Evolutionary conservation across 83 land plant genomes (phyloP).

Genomic region (Thuja plicata): DNA sequence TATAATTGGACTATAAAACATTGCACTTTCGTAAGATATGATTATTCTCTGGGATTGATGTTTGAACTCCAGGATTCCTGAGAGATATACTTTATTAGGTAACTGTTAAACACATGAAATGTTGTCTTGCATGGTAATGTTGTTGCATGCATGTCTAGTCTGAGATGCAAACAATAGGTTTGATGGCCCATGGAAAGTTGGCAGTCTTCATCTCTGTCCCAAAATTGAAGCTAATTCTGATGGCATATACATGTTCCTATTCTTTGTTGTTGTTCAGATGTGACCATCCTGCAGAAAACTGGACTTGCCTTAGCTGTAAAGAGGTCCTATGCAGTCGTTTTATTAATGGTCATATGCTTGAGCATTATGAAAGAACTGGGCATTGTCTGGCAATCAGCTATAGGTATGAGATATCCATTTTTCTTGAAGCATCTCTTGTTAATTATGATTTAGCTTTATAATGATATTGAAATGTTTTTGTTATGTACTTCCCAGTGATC

Average conservation of each 20-base stretch:
- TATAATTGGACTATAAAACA: no score
- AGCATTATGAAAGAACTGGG: slow-evolving; percentile 43
- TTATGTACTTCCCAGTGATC: slow-evolving; percentile 45
- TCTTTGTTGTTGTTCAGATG: slow-evolving; percentile 35
- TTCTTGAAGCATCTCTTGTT: not conserved
- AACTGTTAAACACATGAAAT: not conserved
- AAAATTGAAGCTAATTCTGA: not conserved
- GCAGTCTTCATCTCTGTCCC: not conserved
- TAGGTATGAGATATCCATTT: slow-evolving; percentile 33
- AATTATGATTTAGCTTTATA: not conserved
- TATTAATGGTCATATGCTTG: slow-evolving; percentile 76
- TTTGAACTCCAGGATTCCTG: not conserved
- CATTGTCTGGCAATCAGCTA: slow-evolving; percentile 66
- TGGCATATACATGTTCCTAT: not conserved
- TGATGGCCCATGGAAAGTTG: not conserved
- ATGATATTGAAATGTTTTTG: not conserved
- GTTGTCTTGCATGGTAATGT: not conserved
- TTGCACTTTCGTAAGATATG: not conserved
- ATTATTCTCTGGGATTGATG: not conserved
- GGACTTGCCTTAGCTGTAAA: slow-evolving; percentile 71
- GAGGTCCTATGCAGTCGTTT: slow-evolving; percentile 74
- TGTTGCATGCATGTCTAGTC: not conserved
- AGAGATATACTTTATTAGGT: no score
- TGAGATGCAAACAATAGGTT: not conserved
- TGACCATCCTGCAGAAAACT: slow-evolving; percentile 55